Conservation (phyloP, 495 filamentous ascomycete species). For the Thermothielavioides terrestris region DNA sequence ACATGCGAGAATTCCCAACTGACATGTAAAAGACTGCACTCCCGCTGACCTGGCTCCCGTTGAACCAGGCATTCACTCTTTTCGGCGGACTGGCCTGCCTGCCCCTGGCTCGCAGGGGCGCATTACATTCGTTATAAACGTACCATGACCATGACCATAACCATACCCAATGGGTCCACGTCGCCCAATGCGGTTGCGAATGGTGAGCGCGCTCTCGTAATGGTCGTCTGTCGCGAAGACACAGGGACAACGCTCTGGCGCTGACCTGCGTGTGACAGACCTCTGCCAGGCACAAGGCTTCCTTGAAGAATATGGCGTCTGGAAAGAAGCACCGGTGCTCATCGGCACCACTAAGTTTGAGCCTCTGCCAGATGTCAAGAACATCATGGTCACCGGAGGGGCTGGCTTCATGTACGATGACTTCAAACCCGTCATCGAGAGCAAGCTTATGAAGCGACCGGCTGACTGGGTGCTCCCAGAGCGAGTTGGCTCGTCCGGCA, state of each 20-base stretch:
- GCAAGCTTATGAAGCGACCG: constrained; percentile 6
- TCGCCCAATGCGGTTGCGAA: neutral
- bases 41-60: neutral
- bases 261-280: neutral
- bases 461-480: constrained; percentile 16
- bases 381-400: constrained; percentile 66
- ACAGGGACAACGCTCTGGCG: neutral
- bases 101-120: neutral
- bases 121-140: neutral
- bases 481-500: constrained; percentile 69
- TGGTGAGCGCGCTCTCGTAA: constrained; percentile 6
- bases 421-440: neutral
- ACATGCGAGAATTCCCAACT: neutral
- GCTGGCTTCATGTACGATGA: constrained; percentile 66
- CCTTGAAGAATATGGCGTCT: constrained; percentile 46
- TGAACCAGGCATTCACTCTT: neutral
- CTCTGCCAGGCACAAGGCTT: constrained; percentile 26
- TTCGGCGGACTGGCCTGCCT: neutral
- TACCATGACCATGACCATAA: neutral
- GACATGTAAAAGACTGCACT: neutral
- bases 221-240: neutral
- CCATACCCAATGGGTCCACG: neutral
- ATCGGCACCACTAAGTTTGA: constrained; percentile 56
- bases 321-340: constrained; percentile 58
- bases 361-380: constrained; percentile 52